phyloP scores from a whole-genome alignment of 805 yeast genomes.

The Spathaspora arborariae region DNA sequence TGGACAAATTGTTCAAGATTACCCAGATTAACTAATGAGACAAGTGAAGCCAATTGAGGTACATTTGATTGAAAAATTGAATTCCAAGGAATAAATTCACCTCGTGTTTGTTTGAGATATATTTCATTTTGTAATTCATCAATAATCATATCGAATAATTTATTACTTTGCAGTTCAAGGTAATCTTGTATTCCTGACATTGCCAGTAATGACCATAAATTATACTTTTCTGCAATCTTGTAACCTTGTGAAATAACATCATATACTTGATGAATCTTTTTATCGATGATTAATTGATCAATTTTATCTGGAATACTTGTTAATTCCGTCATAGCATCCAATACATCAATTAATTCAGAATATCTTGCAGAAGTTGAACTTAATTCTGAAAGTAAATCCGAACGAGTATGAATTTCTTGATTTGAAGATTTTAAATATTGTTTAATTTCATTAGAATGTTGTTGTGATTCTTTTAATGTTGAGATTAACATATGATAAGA shows the following conservation, averaged over 20 bases:
- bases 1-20: conserved; percentile 52
- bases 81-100: conserved; percentile 18
- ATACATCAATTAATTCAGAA: conserved; percentile 63
- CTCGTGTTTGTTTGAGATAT: conserved; percentile 46
- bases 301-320: conserved; percentile 56
- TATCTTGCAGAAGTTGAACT: conserved; percentile 60
- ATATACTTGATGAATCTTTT: conserved; percentile 65
- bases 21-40: conserved; percentile 29
- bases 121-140: conserved; percentile 72
- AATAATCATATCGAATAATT: conserved; percentile 65
- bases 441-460: conserved; percentile 46
- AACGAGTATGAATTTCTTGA: conserved; percentile 47
- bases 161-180: conserved; percentile 53
- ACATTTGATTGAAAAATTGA: conserved; percentile 23
- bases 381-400: conserved; percentile 58
- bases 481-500: conserved; percentile 71
- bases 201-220: conserved; percentile 57
- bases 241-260: conserved; percentile 44
- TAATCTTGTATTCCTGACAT: conserved; percentile 48
- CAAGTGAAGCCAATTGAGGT: conserved; percentile 35
- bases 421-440: conserved; percentile 47
- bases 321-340: conserved; percentile 63
- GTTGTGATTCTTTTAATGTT: conserved; percentile 63
- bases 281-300: conserved; percentile 66
- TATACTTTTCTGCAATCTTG: conserved; percentile 45